phyloP scores from a whole-genome alignment of 768 basidiomycete species.

The Leccinum pellstonianum region DNA sequence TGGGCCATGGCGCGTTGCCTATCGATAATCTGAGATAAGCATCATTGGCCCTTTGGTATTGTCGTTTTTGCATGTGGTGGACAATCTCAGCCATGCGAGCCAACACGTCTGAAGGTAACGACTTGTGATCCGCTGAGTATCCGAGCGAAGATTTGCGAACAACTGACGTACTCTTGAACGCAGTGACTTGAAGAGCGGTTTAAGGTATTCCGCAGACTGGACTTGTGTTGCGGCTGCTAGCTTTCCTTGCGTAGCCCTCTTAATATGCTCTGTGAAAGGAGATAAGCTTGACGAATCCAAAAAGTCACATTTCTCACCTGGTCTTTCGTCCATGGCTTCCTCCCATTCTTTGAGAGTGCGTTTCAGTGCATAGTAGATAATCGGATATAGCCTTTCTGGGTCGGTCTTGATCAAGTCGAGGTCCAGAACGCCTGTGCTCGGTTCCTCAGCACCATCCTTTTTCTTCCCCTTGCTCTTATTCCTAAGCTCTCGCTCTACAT shows the following conservation, averaged over 20 bases:
- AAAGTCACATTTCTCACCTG: constrained; percentile 50
- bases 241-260: constrained; percentile 88
- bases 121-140: constrained; percentile 41
- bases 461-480: constrained; percentile 59
- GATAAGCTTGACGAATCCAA: constrained; percentile 3
- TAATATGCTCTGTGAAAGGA: constrained; percentile 63
- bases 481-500: constrained; percentile 63
- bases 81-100: constrained; percentile 89
- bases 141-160: not conserved
- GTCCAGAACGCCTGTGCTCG: constrained; percentile 64
- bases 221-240: constrained; percentile 93
- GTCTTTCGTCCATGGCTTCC: constrained; percentile 90
- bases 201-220: constrained; percentile 94
- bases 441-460: constrained; percentile 54
- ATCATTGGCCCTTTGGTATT: constrained; percentile 96
- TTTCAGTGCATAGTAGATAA: constrained; percentile 96
- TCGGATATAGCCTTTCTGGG: constrained; percentile 92
- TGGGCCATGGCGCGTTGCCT: constrained; percentile 99
- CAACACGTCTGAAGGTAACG: constrained; percentile 81
- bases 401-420: constrained; percentile 81
- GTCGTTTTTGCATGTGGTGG: constrained; percentile 92
- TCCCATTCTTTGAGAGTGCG: constrained; percentile 94
- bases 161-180: constrained; percentile 73
- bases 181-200: constrained; percentile 90
- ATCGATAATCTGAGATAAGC: constrained; percentile 96